phyloP scores from a whole-genome alignment of 345 rosid species.

The Citrus inodora region DNA sequence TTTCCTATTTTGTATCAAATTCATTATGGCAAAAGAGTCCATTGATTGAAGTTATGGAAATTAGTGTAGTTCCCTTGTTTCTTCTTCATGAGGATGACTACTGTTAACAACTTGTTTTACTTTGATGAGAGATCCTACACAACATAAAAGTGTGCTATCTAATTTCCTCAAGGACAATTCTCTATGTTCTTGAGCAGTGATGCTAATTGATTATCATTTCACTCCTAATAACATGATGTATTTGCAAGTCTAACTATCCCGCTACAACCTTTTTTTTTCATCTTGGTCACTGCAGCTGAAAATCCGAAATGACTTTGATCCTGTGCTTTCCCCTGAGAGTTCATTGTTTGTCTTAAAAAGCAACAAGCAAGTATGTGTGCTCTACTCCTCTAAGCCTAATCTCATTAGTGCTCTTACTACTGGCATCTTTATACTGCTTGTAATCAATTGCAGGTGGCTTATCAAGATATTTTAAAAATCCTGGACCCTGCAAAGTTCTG shows the following conservation, averaged over 20 bases:
- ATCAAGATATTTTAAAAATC: slow-evolving; percentile 82
- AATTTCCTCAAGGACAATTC: not conserved
- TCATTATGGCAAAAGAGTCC: not conserved
- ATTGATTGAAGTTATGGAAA: slow-evolving; percentile 1
- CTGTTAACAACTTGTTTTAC: not conserved
- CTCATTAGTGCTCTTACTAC: slow-evolving; percentile 1
- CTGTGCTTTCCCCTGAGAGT: slow-evolving; percentile 99
- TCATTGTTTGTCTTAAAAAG: slow-evolving; percentile 96
- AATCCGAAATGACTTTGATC: slow-evolving; percentile 99
- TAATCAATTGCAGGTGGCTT: slow-evolving; percentile 59
- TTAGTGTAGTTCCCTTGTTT: not conserved
- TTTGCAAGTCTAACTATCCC: slow-evolving; percentile 7
- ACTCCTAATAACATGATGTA: not conserved
- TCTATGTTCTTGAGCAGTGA: not conserved
- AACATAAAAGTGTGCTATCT: not conserved
- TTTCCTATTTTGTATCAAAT: not conserved
- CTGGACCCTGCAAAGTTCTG: slow-evolving; percentile 79
- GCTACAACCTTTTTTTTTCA: slow-evolving; percentile 4
- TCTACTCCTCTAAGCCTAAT: slow-evolving; percentile 2
- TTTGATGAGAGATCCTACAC: not conserved
- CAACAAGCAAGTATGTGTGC: slow-evolving; percentile 69
- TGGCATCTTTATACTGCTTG: slow-evolving; percentile 9
- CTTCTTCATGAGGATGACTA: not conserved
- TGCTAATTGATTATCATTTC: slow-evolving; percentile 3
- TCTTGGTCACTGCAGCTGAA: slow-evolving; percentile 61